These are phyloP conservation scores for Chytriomyces sp. DNA, from an alignment of 192 early-diverging fungal genomes.

Conservation along the genomic window DNA sequence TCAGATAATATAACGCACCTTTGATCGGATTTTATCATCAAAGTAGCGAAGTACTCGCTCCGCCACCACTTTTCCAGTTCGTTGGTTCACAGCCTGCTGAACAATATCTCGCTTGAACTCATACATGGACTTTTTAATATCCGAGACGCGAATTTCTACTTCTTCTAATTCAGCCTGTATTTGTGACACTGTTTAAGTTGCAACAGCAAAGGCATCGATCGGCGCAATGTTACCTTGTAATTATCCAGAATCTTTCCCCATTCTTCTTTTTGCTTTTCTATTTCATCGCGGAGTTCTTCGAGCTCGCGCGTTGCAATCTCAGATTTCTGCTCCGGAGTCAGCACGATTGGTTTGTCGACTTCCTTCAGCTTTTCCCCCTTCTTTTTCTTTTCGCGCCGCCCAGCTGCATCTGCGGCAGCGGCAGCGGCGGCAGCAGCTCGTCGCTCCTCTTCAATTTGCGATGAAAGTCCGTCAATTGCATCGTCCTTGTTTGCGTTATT, in stretches of 20 bases:
- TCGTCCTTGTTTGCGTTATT: background rate
- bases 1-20: slow-evolving; percentile 35
- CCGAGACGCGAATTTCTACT: slow-evolving; percentile 58
- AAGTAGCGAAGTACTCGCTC: slow-evolving; percentile 62
- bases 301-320: slow-evolving; percentile 67
- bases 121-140: slow-evolving; percentile 63
- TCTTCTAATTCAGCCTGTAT: slow-evolving; percentile 64
- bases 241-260: slow-evolving; percentile 65
- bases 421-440: slow-evolving; percentile 3
- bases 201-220: background rate
- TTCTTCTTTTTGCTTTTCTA: slow-evolving; percentile 64
- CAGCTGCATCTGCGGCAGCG: slow-evolving; percentile 5
- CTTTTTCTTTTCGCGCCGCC: slow-evolving; percentile 52
- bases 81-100: slow-evolving; percentile 48
- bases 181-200: background rate
- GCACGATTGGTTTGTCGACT: slow-evolving; percentile 47
- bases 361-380: slow-evolving; percentile 58
- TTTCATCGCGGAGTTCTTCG: slow-evolving; percentile 67
- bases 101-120: slow-evolving; percentile 67
- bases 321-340: slow-evolving; percentile 64
- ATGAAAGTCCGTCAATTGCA: slow-evolving; percentile 2
- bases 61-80: slow-evolving; percentile 63
- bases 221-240: slow-evolving; percentile 41
- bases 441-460: slow-evolving; percentile 29
- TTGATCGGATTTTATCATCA: slow-evolving; percentile 64